phyloP scores from a whole-genome alignment of 176 grass and related monocot species.

The Hsuehochloa calcarea region DNA sequence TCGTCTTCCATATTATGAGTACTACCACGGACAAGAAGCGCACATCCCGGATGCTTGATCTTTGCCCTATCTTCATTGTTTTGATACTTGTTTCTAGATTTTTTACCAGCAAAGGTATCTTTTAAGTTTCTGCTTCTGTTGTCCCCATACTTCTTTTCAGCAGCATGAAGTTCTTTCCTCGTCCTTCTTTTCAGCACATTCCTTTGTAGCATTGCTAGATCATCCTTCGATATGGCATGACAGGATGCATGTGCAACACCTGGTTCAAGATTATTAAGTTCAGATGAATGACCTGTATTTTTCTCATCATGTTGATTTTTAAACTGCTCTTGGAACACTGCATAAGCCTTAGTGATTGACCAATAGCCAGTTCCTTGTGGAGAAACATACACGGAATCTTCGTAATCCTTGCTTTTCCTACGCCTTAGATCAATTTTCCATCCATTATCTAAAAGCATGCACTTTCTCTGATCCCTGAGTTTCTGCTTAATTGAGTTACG shows the following conservation, averaged over 20 bases:
- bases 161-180: constrained; percentile 37
- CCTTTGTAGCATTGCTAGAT: constrained; percentile 78
- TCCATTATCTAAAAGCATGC: constrained; percentile 66
- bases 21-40: constrained; percentile 48
- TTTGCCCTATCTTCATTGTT: constrained; percentile 26
- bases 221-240: constrained; percentile 58
- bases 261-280: constrained; percentile 23
- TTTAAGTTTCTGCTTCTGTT: constrained; percentile 44
- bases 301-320: constrained; percentile 39
- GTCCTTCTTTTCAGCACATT: constrained; percentile 73
- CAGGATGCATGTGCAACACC: constrained; percentile 18
- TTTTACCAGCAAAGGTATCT: constrained; percentile 22
- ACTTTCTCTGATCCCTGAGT: constrained; percentile 70
- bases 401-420: constrained; percentile 66
- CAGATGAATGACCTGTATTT: constrained; percentile 27
- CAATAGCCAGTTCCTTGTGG: constrained; percentile 76
- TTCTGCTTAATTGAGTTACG: constrained; percentile 60
- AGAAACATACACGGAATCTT: constrained; percentile 88
- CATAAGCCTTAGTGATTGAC: constrained; percentile 98
- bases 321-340: constrained; percentile 64
- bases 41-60: constrained; percentile 40
- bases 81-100: constrained; percentile 29
- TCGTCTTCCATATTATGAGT: constrained; percentile 36
- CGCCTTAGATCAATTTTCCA: constrained; percentile 84
- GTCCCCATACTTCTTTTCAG: constrained; percentile 45